Evolutionary conservation across 345 rosid genomes (phyloP).

Genomic region (Brassica juncea): DNA sequence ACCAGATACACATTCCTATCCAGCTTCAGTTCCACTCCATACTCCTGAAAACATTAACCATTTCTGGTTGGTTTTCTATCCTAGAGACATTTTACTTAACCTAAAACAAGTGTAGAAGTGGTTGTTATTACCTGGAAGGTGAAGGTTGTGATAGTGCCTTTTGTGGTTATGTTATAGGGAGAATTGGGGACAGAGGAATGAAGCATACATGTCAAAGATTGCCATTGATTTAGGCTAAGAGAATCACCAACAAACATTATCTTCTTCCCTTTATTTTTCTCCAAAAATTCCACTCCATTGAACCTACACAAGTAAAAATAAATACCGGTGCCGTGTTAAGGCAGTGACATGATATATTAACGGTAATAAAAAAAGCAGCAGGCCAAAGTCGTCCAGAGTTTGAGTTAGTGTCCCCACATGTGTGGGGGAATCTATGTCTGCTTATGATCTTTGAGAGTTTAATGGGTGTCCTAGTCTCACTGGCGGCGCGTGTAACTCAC

Average conservation of each 20-base stretch:
- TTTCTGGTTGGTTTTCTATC: neutral
- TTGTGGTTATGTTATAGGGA: too few species aligned
- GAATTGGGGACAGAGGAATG: too few species aligned
- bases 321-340: neutral
- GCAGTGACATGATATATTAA: neutral
- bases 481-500: slow-evolving; percentile 33
- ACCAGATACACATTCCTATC: slow-evolving; percentile 67
- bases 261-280: slow-evolving; percentile 53
- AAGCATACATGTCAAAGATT: too few species aligned
- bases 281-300: slow-evolving; percentile 49
- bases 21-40: slow-evolving; percentile 52
- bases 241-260: slow-evolving; percentile 22
- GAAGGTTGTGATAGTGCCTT: too few species aligned
- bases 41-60: slow-evolving; percentile 50
- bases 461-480: slow-evolving; percentile 22
- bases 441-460: slow-evolving; percentile 21
- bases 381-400: slow-evolving; percentile 11
- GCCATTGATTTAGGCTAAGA: too few species aligned
- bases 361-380: neutral
- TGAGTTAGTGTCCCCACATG: slow-evolving; percentile 32
- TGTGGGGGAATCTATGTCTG: slow-evolving; percentile 27
- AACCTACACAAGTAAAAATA: slow-evolving; percentile 45
- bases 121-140: neutral
- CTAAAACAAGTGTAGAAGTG: neutral
- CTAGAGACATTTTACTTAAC: neutral